These are phyloP conservation scores for Aspergillus unguis DNA, from an alignment of 2,329 filamentous ascomycete species.

Conservation along the genomic window DNA sequence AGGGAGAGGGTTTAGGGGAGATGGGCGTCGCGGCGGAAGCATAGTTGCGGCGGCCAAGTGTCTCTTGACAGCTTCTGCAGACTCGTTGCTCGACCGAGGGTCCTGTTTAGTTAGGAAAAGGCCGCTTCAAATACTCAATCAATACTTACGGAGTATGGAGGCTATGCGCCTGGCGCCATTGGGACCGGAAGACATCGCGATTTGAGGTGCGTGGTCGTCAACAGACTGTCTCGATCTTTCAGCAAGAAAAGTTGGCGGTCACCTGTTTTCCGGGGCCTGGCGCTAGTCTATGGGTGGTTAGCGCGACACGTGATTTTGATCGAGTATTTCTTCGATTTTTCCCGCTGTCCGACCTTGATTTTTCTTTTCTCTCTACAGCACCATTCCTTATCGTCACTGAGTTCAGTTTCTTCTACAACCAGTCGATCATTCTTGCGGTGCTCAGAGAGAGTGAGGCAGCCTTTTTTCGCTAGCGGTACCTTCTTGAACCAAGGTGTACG, in stretches of 20 bases:
- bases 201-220: conserved; percentile 18
- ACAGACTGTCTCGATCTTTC: conserved; percentile 17
- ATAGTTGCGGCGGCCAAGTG: conserved; percentile 39
- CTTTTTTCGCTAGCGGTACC: conserved; percentile 99
- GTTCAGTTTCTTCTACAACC: conserved; percentile 63
- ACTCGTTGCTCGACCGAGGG: conserved; percentile 40
- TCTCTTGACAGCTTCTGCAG: conserved; percentile 45
- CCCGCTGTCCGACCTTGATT: conserved; percentile 9
- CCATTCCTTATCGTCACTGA: conserved; percentile 93
- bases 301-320: conserved; percentile 21
- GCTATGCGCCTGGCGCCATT: conserved; percentile 42
- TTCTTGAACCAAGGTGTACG: conserved; percentile 72
- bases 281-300: conserved; percentile 29
- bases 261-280: conserved; percentile 22
- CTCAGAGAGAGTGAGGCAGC: conserved; percentile 76
- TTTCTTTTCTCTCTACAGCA: conserved; percentile 59
- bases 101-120: conserved; percentile 17
- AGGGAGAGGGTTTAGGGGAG: conserved; percentile 34
- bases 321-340: conserved; percentile 18
- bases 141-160: conserved; percentile 37
- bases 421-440: conserved; percentile 88
- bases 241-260: conserved; percentile 41
- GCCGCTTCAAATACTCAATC: too few relatives aligned
- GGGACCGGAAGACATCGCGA: conserved; percentile 40
- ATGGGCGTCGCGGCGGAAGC: conserved; percentile 41